Evolutionary conservation across 2,329 filamentous ascomycete species (phyloP), one percentile per base, ranked within the genome.

Genomic region (Grosmannia huntii): DNA sequence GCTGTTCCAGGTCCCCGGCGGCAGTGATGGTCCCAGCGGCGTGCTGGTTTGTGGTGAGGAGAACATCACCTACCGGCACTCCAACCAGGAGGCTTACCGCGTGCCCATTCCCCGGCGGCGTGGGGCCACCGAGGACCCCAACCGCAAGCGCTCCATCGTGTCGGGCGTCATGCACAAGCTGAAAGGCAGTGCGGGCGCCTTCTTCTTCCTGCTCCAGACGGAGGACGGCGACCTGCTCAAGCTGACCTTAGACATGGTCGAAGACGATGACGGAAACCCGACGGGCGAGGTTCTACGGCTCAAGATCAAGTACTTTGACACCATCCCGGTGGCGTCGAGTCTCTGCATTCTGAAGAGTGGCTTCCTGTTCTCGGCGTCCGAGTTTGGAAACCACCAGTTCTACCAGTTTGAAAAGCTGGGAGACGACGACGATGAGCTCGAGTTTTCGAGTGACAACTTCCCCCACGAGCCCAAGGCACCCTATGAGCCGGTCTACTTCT

Each of bases 171-270:
- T 97, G 84, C 94, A 99, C 74, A 95, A 95, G 70, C 85, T 96
- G 69, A 92, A 94, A 66, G 83, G 83, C 60, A 85, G 78, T 60
- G 79, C 78, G 6, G 90, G 90, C 31, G 90, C 91, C 1, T 99
- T 99, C 74, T 99, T 99, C 76, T 96, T 97, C 69, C 81, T 99
- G 3, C 75, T 99, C 0, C 94, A 99, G 69, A 90, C 89, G 0
- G 94, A 99, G 59, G 95, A 99, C 69, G 94, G 94, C n/a, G 95
- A 99, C 70, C 77, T 99, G 7, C 97, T 99, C 79, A 97, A 97
- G 70, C 81, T 97, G 55, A 96, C 87, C 0, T 84, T 99, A 60
- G 90, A 96, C 63, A 92, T 96, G 84, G 80, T 85, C 11, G 86
- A 91, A 64, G 89, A 95, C 65, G 82, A 86, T 1, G 82, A 87